Evolutionary conservation across 2,329 filamentous ascomycete species (phyloP), one percentile per base, ranked within the genome.

Genomic region (Aspergillus sclerotialis): DNA sequence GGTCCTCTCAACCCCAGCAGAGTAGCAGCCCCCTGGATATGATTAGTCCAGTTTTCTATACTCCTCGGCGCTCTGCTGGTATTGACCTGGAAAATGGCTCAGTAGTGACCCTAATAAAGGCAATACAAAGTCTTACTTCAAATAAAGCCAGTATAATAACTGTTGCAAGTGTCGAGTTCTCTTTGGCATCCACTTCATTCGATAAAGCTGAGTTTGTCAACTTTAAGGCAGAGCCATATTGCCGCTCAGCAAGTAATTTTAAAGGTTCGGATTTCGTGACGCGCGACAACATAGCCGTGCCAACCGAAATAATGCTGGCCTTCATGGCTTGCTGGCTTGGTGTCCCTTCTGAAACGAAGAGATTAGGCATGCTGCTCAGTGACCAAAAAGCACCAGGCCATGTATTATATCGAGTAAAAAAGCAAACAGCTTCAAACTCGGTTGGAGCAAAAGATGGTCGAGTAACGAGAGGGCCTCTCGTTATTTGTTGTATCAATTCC

Each of bases 61-160:
- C 68, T 65, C 34, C 67, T 52, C 23, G 64, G 61, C 3, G 65
- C 64, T 23, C 70, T 53, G 38, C 56, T 57, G 6, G 58, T 61
- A 12, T 64, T 46, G 17, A 63, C 44, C 61, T 64, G 14, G n/a
- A 14, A n/a, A 15, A 8, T 11, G 17, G 9, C 32, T 43, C 43
- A 45, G 33, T 5, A 12, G 21, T 25, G 4, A 30, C n/a, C n/a
- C 11, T 14, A 3, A 19, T 12, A 12, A 28, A 9, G 23, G 29
- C 6, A 28, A 17, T 8, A 9, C 12, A 26, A 8, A n/a, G 7
- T 17, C 60, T 48, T 56, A 79, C 76, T 65, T 81, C 76, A 41
- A 76, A 81, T 52, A 79, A 64, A 30, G 75, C 75, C 43, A 81
- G 67, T 45, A 76, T 65, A 27, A 80, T 63, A 18, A 79, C 71